Evolutionary conservation across 805 yeast genomes (phyloP), one percentile per base, ranked within the genome.

Genomic region (Saccharomycopsis sp.): DNA sequence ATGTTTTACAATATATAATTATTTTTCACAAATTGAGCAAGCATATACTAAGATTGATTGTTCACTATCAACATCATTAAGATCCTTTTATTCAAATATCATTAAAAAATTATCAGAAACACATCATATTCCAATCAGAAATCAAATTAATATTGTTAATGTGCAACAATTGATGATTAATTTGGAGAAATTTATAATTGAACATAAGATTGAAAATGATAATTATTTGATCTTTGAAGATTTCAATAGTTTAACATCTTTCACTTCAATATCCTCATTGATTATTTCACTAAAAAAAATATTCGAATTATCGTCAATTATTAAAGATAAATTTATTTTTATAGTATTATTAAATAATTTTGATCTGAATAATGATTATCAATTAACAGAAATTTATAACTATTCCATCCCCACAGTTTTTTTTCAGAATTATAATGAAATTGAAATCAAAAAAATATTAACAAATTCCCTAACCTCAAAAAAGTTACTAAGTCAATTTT

Each of bases 361-460:
- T 30, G 33, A 45, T 28, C 35, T 45, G 19, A 36, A 37, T 13
- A 9, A 9, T 21, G 31, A 36, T 21, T 15, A 32, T 29, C 54
- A 52, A 9, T 65, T 70, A 2, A 45, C 44, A 25, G 30, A 39
- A 8, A 59, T 61, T 3, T 54, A 51, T 9, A 60, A 67, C 1
- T 36, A 54, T 20, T 46, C 58, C 3, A 44, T 60, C 2, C 71
- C 71, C 1, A 61, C 52, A 12, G 49, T 67, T 1, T 56, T 52
- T 37, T 64, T 67, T 39, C 41, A 46, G 14, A 57, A 60, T 5
- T 67, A 67, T 34, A 50, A 52, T 4, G 59, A 61, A 36, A 52
- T 50, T 1, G 59, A 66, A 41, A 49, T 59, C 1, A 44, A 51
- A 0, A 47, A 45, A 4, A 64, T 67, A 9, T 44, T 67, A 18